Base-by-base conservation (phyloP, 371 early-diverging fungal genomes). In the Umbelopsis sp. region DNA sequence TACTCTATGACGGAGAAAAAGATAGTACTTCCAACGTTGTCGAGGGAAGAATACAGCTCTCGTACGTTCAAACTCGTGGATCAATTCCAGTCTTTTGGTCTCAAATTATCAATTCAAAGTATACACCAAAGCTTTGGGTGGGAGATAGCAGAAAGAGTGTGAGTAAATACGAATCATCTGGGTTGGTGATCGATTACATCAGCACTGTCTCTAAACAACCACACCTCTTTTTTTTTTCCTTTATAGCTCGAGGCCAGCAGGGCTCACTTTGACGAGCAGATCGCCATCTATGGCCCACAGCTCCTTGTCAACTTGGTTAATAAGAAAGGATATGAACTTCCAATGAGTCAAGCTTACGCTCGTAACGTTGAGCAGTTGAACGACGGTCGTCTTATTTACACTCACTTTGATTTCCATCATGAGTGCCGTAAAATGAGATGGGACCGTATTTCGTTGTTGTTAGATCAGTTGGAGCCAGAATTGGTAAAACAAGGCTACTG, bases 61-160 rank as follows among this genome's bases (percentile, higher is more conserved):
- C 96, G 3, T 96, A 89, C 86, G 90, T 98, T 12, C 99, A 99
- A 74, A 91, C 96, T 3, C 90, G 99, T 63, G 99, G 99, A 5
- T 98, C 98, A 0, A 97, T 99, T 71, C 99, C 99, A 22, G 77
- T 99, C 12, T 94, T 86, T 70, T 99, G 99, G 99, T 79, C 88
- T 16, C 99, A 99, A 76, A 82, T 91, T 63, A 91, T 93, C 74
- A 94, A 94, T 70, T 86, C 94, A 72, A 90, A 92, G 63, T 99
- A 99, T 72, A 92, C 92, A 22, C 99, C 99, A 4, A 83, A 86
- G 45, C 86, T 97, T 45, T 87, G 89, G 72, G 75, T 97, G 38
- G 88, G 89, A 53, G 86, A 87, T 35, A 80, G 82, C 53, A 82
- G 86, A 48, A 80, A 87, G 62, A 89, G 90, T 70, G 94, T 94